Evolutionary conservation across 768 basidiomycete species (phyloP).

Genomic region (Podaxis mareebaensis): DNA sequence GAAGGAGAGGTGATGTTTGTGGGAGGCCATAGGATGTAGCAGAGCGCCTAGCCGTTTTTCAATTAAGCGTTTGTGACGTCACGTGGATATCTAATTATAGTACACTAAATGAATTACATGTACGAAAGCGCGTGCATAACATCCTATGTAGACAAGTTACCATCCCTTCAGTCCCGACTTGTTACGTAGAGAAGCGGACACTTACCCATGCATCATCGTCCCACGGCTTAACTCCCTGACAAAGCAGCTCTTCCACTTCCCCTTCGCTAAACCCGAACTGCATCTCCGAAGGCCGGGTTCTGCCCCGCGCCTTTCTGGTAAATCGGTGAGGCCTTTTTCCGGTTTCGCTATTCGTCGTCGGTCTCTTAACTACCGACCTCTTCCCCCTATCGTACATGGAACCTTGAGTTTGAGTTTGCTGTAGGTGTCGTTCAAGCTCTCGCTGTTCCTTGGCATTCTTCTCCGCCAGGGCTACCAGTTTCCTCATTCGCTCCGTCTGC

Average conservation of each 20-base stretch:
- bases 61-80: not conserved
- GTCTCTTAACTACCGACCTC: no score
- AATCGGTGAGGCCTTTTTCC: not conserved
- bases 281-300: not conserved
- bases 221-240: constrained; percentile 12
- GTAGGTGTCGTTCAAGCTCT: not conserved
- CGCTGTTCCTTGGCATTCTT: constrained; percentile 16
- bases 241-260: constrained; percentile 4
- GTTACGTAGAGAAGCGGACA: not conserved
- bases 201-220: constrained; percentile 13
- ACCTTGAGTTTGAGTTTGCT: not conserved
- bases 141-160: not conserved
- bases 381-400: no score
- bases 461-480: constrained; percentile 28
- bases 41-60: no score
- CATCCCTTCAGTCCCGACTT: not conserved
- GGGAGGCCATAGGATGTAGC: not conserved
- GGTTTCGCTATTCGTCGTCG: not conserved
- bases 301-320: not conserved
- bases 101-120: not conserved
- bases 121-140: constrained; percentile 10
- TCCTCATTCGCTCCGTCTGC: constrained; percentile 30
- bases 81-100: not conserved
- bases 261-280: not conserved
- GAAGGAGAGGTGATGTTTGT: constrained; percentile 1